Evolutionary conservation across 1,284 basidiomycete species (phyloP).

Genomic region (Ustilago cynodontis): DNA sequence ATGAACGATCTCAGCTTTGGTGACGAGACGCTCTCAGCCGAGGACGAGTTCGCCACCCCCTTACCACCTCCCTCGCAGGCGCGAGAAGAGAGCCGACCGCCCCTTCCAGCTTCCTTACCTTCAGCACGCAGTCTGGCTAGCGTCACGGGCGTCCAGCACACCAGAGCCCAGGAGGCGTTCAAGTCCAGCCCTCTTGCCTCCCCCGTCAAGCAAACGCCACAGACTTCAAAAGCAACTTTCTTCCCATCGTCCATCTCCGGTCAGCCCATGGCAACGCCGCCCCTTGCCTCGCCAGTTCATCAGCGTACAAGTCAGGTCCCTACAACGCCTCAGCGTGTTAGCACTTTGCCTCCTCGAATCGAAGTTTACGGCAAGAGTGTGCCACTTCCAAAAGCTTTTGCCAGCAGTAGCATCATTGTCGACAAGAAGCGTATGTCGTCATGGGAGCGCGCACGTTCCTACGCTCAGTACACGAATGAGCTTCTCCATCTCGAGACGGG

Average conservation of each 20-base stretch:
- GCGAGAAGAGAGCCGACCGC: conserved; percentile 14
- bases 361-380: conserved; percentile 58
- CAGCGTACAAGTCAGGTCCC: conserved; percentile 17
- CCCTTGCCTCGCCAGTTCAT: conserved; percentile 20
- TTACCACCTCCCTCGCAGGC: conserved; percentile 18
- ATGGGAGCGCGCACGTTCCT: conserved; percentile 58
- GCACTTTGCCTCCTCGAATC: conserved; percentile 24
- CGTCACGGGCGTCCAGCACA: conserved; percentile 17
- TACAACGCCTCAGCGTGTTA: conserved; percentile 7
- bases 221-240: conserved; percentile 10
- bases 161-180: neutral
- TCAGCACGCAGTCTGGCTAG: conserved; percentile 32
- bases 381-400: conserved; percentile 54
- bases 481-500: conserved; percentile 50
- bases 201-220: conserved; percentile 10
- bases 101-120: conserved; percentile 23
- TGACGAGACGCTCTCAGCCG: conserved; percentile 35
- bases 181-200: conserved; percentile 24
- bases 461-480: conserved; percentile 61
- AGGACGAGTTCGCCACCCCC: conserved; percentile 36
- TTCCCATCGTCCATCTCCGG: conserved; percentile 10
- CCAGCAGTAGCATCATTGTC: conserved; percentile 43
- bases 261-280: conserved; percentile 24
- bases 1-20: conserved; percentile 63
- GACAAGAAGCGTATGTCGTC: conserved; percentile 53